Conservation (phyloP, 495 filamentous ascomycete genomes). For the Hypoxylon intermedium region DNA sequence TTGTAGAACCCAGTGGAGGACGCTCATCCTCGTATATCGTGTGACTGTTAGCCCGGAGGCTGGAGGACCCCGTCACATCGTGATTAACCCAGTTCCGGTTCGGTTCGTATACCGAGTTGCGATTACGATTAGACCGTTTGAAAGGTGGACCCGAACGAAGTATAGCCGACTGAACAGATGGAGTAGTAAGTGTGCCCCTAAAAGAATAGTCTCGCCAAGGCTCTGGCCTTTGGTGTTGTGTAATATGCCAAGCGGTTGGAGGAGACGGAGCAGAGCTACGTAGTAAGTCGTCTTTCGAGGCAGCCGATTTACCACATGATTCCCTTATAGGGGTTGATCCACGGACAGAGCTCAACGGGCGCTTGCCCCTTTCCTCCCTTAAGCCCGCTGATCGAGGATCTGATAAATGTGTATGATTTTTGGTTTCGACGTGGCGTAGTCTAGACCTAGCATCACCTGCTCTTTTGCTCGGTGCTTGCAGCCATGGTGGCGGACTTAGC, state of each 20-base stretch:
- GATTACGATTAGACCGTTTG: not conserved
- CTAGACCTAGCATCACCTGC: conserved; percentile 35
- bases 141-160: conserved; percentile 1
- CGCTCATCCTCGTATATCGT: not conserved
- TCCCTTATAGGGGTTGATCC: not conserved
- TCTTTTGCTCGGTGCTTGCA: conserved; percentile 40
- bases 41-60: not conserved
- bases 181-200: conserved; percentile 9
- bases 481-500: conserved; percentile 47
- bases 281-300: conserved; percentile 12
- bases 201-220: conserved; percentile 19
- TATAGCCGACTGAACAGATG: conserved; percentile 11
- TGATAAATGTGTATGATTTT: not conserved
- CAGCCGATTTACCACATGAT: not conserved
- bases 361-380: not conserved
- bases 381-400: not conserved
- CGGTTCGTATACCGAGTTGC: not conserved
- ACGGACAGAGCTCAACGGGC: not conserved
- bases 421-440: conserved; percentile 21
- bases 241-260: conserved; percentile 30
- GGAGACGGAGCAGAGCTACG: conserved; percentile 31
- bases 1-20: not conserved
- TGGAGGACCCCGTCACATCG: not conserved
- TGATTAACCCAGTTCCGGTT: not conserved
- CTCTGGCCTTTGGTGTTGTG: conserved; percentile 34